Base-by-base conservation (phyloP, 345 rosid species). In the Diplotaxis tenuifolia region DNA sequence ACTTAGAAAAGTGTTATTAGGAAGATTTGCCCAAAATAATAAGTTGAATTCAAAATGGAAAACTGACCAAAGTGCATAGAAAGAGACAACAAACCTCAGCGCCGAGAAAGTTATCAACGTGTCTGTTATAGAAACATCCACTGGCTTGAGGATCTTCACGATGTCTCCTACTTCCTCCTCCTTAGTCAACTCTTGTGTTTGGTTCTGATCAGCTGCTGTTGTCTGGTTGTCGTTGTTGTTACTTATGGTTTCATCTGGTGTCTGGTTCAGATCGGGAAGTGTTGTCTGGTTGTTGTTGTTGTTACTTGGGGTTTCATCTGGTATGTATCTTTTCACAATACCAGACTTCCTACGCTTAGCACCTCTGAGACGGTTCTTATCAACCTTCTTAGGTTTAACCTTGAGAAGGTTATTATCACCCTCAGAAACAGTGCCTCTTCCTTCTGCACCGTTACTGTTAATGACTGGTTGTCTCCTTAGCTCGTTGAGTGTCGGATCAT, bases 401-500 rank as follows among this genome's bases (percentile, higher is more conserved):
- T 78, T 81, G 66, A 83, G 80, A 63, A 80, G 65, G 71, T 54
- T 25, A 70, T 65, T 81, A 28, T 6, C 32, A 38, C 84, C 84
- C 82, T 83, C 87, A 52, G 78, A 76, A 61, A 71, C 77, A 67
- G 61, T 58, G 67, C 78, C 92, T 67, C 34, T 16, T 49, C 76
- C 75, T 52, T 76, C 92, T 67, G 85, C 80, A 62, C 78, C 76
- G 70, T 78, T 84, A 73, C 85, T 85, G 18, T 67, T 78, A 73
- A 69, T 70, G 31, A 80, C 58, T 58, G 83, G 73, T 73, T 82
- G 71, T 72, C 91, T 95, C 72, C 80, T 84, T 60, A 90, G 86
- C 74, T 92, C 98, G 69, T 90, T 90, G 52, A 87, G 95, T 74
- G 89, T 96, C 9, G 98, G 96, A 83, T 90, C 96, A 73, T 92